Percentiles rank a stretch among this genome's conserved stretches.
Conservation (phyloP, 306 rosid genomes). For the Rubus parviflorus region DNA sequence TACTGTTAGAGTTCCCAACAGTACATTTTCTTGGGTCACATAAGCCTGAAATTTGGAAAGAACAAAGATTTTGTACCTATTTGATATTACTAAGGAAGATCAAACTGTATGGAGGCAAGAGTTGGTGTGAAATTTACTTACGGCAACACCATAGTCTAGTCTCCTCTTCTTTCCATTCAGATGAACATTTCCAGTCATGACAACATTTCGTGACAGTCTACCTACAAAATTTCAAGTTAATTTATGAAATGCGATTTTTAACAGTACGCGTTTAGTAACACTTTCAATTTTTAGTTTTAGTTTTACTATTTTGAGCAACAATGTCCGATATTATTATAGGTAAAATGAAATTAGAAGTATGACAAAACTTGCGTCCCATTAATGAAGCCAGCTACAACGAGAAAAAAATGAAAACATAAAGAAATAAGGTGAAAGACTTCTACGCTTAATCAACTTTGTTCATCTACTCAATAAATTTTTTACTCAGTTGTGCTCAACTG, state of each 20-base stretch:
- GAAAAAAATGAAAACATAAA: neutral
- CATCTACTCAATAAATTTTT: too few species aligned
- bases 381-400: neutral
- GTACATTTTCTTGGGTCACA: conserved; percentile 84
- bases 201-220: conserved; percentile 67
- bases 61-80: neutral
- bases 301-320: neutral
- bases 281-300: neutral
- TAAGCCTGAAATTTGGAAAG: conserved; percentile 50
- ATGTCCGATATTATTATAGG: neutral
- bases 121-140: conserved; percentile 34
- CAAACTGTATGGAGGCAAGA: too few species aligned
- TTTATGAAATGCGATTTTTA: neutral
- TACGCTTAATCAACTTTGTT: too few species aligned
- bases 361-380: neutral
- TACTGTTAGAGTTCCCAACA: conserved; percentile 83
- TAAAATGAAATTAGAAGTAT: neutral
- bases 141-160: conserved; percentile 65
- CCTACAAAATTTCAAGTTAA: conserved; percentile 43
- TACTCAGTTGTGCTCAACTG: too few species aligned
- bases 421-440: neutral
- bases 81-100: neutral
- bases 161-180: conserved; percentile 71
- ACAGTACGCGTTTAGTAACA: too few species aligned
- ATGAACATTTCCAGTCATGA: conserved; percentile 81